A percentile compares a stretch with the other conserved stretches of the same genome.
Conservation (phyloP, 2,329 filamentous ascomycete genomes). For the Berkeleyomyces basicola region DNA sequence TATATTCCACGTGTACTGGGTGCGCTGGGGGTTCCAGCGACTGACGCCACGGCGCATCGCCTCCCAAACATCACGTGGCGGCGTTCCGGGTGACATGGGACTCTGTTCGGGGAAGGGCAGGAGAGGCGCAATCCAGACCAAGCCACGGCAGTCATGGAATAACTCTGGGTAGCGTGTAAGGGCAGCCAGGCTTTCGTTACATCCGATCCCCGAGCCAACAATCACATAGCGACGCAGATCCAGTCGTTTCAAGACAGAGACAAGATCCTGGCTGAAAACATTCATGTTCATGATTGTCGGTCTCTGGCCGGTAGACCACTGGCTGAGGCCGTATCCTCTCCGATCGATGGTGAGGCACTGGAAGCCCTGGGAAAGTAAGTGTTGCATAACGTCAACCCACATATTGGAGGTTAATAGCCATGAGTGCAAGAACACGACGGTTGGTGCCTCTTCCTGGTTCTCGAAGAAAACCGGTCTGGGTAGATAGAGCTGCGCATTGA, state of each 20-base stretch:
- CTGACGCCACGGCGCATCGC: background rate
- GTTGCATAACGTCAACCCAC: background rate
- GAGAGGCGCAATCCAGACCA: conserved; percentile 3
- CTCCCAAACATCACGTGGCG: conserved; percentile 1
- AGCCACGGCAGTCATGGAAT: background rate
- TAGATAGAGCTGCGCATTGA: background rate
- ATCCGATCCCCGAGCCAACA: conserved; percentile 8
- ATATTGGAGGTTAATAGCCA: conserved; percentile 4
- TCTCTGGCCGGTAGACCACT: background rate
- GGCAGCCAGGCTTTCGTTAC: conserved; percentile 1
- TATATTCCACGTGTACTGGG: conserved; percentile 5
- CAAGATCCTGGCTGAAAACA: background rate
- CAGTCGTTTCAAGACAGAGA: background rate
- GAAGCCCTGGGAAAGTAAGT: background rate
- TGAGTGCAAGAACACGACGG: conserved; percentile 5
- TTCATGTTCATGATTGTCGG: background rate
- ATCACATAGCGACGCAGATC: conserved; percentile 1
- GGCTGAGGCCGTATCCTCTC: background rate
- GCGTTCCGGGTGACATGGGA: background rate
- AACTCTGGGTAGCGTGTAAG: background rate
- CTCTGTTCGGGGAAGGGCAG: background rate
- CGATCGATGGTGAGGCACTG: conserved; percentile 5
- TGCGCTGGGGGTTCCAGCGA: background rate
- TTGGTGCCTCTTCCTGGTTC: background rate
- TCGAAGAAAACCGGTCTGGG: background rate